A percentile compares a stretch with the other conserved stretches of the same genome.
These are phyloP conservation scores for Sporobolus alterniflorus DNA, from an alignment of 202 grass and related monocot species.

Conservation along the genomic window DNA sequence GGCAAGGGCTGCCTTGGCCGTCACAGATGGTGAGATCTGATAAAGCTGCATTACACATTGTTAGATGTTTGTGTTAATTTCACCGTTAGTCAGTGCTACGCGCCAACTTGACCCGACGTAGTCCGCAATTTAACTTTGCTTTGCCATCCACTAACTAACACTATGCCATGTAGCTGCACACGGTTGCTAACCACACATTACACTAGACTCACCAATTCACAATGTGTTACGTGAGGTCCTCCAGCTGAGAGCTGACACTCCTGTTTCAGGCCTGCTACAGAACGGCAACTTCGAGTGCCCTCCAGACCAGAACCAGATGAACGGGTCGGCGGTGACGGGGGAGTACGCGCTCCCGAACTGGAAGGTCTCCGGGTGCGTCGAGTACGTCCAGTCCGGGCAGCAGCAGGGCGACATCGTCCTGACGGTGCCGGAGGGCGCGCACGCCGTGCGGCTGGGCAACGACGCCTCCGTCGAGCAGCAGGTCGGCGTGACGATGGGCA, in stretches of 20 bases:
- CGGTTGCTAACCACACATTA: no score
- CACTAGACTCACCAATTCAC: no score
- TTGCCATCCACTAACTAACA: no score
- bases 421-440: constrained; percentile 69
- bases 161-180: no score
- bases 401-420: constrained; percentile 80
- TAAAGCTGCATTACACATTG: neutral
- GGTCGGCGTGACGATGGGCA: constrained; percentile 38
- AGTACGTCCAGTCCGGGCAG: constrained; percentile 69
- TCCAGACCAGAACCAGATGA: constrained; percentile 50
- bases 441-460: constrained; percentile 81
- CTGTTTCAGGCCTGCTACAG: constrained; percentile 31
- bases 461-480: constrained; percentile 66
- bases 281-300: constrained; percentile 76
- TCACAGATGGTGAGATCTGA: constrained; percentile 43
- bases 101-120: neutral
- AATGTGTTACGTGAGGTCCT: no score
- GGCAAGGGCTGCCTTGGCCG: constrained; percentile 20
- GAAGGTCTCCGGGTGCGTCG: constrained; percentile 63
- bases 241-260: neutral
- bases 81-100: neutral
- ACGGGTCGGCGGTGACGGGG: constrained; percentile 53
- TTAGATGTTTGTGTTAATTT: neutral
- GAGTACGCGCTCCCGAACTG: constrained; percentile 62
- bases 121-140: neutral